These are phyloP conservation scores for Hypericum perforatum DNA, from an alignment of 345 rosid species.

Conservation along the genomic window DNA sequence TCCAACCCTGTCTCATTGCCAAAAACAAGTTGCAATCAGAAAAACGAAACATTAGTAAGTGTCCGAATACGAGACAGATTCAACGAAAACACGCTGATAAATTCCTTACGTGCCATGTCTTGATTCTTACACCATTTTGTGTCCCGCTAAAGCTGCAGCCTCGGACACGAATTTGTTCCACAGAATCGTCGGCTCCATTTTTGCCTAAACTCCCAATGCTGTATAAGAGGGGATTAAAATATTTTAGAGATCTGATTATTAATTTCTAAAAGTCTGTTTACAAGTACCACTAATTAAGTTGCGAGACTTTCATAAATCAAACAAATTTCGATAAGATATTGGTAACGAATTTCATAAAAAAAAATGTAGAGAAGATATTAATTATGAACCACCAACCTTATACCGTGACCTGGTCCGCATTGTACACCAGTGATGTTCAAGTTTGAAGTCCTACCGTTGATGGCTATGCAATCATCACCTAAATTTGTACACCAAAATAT, in stretches of 20 bases:
- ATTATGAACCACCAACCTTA: neutral
- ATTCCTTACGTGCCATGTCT: constrained; percentile 18
- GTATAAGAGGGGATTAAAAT: neutral
- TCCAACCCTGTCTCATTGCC: constrained; percentile 10
- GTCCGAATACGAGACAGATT: too few relatives aligned
- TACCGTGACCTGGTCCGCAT: constrained; percentile 11
- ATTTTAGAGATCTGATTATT: too few relatives aligned
- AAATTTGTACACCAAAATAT: too few relatives aligned
- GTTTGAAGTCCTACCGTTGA: neutral
- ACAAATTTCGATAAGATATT: too few relatives aligned
- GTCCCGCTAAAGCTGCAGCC: constrained; percentile 6
- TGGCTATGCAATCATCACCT: neutral
- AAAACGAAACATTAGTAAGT: too few relatives aligned
- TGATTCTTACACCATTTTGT: constrained; percentile 20
- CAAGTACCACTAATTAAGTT: too few relatives aligned
- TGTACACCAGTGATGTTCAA: neutral
- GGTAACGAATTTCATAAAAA: too few relatives aligned
- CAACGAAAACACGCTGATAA: neutral
- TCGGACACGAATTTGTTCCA: constrained; percentile 9
- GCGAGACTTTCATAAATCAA: too few relatives aligned
- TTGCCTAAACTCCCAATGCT: constrained; percentile 20
- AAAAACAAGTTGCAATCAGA: too few relatives aligned
- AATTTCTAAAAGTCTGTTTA: too few relatives aligned
- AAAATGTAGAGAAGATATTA: too few relatives aligned
- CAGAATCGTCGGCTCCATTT: constrained; percentile 1